A percentile compares a stretch with the other conserved stretches of the same genome.
These are phyloP conservation scores for Triticum timopheevii DNA, from an alignment of 176 grass and related monocot species.

Conservation along the genomic window DNA sequence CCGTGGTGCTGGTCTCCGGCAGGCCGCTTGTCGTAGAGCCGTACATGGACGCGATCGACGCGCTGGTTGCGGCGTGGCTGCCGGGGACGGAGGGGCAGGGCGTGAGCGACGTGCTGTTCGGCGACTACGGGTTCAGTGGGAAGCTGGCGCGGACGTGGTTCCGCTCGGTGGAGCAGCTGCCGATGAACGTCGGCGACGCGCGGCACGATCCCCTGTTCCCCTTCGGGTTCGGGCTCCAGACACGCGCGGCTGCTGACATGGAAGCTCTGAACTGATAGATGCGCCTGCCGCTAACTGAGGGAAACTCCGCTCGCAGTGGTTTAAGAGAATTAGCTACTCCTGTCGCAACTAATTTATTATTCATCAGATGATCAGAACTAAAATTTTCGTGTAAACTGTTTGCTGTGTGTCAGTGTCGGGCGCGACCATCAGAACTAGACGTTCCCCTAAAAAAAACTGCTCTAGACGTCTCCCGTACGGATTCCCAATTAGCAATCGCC, in stretches of 20 bases:
- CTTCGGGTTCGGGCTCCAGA: constrained; percentile 60
- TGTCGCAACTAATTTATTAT: too few relatives aligned
- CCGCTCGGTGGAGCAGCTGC: constrained; percentile 84
- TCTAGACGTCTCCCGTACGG: too few relatives aligned
- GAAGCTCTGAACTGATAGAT: background rate
- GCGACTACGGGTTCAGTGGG: constrained; percentile 81
- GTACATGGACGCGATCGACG: constrained; percentile 45
- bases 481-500: too few relatives aligned
- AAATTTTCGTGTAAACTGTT: too few relatives aligned
- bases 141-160: constrained; percentile 92
- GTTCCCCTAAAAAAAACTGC: too few relatives aligned
- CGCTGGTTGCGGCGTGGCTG: constrained; percentile 88
- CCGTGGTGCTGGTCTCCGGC: constrained; percentile 56
- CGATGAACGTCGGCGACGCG: constrained; percentile 79
- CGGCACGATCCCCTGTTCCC: constrained; percentile 74
- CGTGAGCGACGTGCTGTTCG: constrained; percentile 81
- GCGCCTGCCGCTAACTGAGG: too few relatives aligned
- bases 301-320: too few relatives aligned
- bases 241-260: background rate
- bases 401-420: too few relatives aligned
- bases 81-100: constrained; percentile 85
- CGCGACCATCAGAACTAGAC: too few relatives aligned
- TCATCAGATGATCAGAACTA: too few relatives aligned
- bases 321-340: too few relatives aligned
- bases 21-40: constrained; percentile 67